Base-by-base conservation (phyloP, 805 yeast genomes). In the Cyberlindnera americana region DNA sequence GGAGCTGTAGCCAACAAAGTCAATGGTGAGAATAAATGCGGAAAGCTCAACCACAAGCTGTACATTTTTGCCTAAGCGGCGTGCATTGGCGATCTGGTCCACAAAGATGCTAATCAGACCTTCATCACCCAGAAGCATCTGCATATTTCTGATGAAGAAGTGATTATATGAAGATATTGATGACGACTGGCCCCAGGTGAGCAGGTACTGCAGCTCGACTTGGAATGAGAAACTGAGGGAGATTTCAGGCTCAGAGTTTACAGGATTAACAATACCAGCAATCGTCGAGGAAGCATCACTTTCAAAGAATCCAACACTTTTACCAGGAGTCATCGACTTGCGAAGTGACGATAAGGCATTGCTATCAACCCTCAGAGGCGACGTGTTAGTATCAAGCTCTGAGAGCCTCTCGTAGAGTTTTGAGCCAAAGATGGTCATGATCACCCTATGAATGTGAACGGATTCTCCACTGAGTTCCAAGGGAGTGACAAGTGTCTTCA, bases 391-490 rank as follows among this genome's bases (percentile, higher is more conserved):
- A 22, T 43, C 52, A 12, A 48, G 32, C 6, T 35, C 37, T 3
- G 47, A 35, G 5, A 53, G 39, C 3, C 35, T 41, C 17, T 41
- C 39, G 33, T 37, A 48, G 11, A 56, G 35, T 2, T 43, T 45
- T 9, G 50, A 35, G 1, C 51, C 54, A 41, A 46, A 52, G 12
- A 54, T 45, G 12, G 33, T 26, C 30, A 73, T 38, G 2, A 72
- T 64, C 1, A 69, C 57, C 25, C 59, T 60, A 47, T 73, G 77
- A 26, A 74, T 60, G 14, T 68, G 61, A 22, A 59, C 59, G 0
- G 77, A 66, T 19, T 74, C 78, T 17, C 70, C 73, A 36, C 72
- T 66, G 2, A 71, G 44, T 2, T 70, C 63, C 6, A 62, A 47
- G 2, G 78, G 77, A 15, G 63, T 54, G 3, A 73, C 52, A 13